Base-by-base conservation (phyloP, 2,329 filamentous ascomycete genomes). In the Aspergillus udagawae region DNA sequence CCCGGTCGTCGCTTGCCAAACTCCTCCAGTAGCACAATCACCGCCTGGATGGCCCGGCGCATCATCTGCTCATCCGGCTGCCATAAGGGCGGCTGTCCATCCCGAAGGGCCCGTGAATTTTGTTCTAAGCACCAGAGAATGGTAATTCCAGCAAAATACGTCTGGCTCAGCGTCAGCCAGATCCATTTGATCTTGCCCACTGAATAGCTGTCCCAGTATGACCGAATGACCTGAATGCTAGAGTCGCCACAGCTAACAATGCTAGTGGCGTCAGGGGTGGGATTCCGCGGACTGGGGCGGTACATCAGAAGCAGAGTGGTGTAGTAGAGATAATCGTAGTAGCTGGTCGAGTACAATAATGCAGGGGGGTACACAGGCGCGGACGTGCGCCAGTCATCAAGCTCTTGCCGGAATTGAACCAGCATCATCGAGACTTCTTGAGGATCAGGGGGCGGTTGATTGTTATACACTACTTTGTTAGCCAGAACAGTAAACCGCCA, bases 171-270 rank as follows among this genome's bases (percentile, higher is more conserved):
- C 1, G 73, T 75, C 49, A 75, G 63, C 73, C 73, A 75, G 42
- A 75, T 74, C 73, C 73, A 75, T 58, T 75, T 75, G 20, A 75
- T 61, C 54, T 75, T 75, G 41, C 73, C 73, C 29, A 70, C 63
- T 0, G 72, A 72, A 49, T 74, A 75, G 51, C 66, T 74, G 56
- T 75, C 72, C 71, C 72, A 75, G 51, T 74, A 75, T 1, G 73
- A 74, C 25, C 72, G 69, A 17, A 75, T 70, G 5, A 75, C 68
- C 45, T 73, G 69, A 17, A 75, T 68, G 52, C 72, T 74, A 41
- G 73, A 73, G 54, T 75, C 70, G 5, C 73, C 73, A 53, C 73
- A 75, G 59, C 70, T 71, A 51, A 74, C 61, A 41, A 75, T 73
- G 58, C 70, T 73, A n/a, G 62, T 67, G 1, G 63, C 59, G 41